Evolutionary conservation across 2,329 filamentous ascomycete genomes (phyloP).

Genomic region (Alternaria arborescens): DNA sequence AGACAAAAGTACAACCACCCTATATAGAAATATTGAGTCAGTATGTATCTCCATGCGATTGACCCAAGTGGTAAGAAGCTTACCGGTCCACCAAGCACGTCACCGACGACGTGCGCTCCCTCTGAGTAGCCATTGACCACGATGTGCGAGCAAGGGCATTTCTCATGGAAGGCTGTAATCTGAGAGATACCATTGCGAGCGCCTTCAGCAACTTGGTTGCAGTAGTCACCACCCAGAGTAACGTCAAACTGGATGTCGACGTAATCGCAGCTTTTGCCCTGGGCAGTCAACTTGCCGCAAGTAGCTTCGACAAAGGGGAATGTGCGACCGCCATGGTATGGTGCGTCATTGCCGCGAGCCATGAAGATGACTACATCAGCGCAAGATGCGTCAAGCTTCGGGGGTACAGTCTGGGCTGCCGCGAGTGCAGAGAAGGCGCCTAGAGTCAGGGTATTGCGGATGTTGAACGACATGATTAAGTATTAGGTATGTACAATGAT

Average conservation of each 20-base stretch:
- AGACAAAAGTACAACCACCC: slow-evolving; percentile 29
- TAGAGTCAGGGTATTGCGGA: slow-evolving; percentile 31
- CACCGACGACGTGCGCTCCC: slow-evolving; percentile 68
- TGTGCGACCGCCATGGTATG: slow-evolving; percentile 33
- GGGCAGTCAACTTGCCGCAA: slow-evolving; percentile 30
- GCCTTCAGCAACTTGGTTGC: slow-evolving; percentile 29
- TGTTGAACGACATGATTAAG: slow-evolving; percentile 39
- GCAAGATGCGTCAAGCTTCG: slow-evolving; percentile 35
- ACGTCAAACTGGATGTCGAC: slow-evolving; percentile 31
- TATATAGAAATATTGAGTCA: too few species aligned
- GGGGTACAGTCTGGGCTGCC: slow-evolving; percentile 41
- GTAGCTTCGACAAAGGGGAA: slow-evolving; percentile 32
- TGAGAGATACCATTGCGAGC: slow-evolving; percentile 30
- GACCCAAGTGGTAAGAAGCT: too few species aligned
- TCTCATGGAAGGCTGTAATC: slow-evolving; percentile 64
- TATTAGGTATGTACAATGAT: too few species aligned
- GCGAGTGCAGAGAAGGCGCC: slow-evolving; percentile 35
- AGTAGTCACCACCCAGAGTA: slow-evolving; percentile 21
- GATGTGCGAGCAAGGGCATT: slow-evolving; percentile 64
- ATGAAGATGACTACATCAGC: slow-evolving; percentile 33
- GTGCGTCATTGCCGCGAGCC: slow-evolving; percentile 35
- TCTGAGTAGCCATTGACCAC: slow-evolving; percentile 68
- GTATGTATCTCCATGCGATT: too few species aligned
- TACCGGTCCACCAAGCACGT: slow-evolving; percentile 61
- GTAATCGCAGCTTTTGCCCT: slow-evolving; percentile 36